These are phyloP conservation scores for Mycena latifolia DNA, from an alignment of 768 basidiomycete species.

Conservation along the genomic window DNA sequence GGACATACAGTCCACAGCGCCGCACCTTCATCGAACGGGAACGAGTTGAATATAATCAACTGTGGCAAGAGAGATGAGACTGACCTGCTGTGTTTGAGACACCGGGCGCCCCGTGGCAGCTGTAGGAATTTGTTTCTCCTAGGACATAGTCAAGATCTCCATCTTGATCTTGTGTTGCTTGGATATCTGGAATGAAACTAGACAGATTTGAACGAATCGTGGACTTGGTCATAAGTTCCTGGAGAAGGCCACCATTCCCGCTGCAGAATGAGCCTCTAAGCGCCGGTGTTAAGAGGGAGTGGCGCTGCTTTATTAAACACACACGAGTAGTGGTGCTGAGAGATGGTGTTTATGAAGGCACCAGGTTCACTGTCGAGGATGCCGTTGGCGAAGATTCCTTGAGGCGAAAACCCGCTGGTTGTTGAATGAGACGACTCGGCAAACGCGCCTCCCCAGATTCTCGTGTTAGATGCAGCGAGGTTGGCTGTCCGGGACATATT, in stretches of 20 bases:
- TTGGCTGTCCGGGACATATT: constrained; percentile 58
- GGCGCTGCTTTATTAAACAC: constrained; percentile 42
- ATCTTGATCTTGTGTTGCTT: constrained; percentile 56
- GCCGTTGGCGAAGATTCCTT: constrained; percentile 65
- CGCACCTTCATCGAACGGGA: constrained; percentile 50
- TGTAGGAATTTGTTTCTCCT: constrained; percentile 68
- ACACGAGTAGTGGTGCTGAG: constrained; percentile 60
- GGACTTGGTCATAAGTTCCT: constrained; percentile 75
- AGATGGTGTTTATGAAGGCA: constrained; percentile 66
- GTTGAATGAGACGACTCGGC: constrained; percentile 61
- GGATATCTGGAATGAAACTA: constrained; percentile 64
- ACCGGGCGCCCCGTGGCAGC: constrained; percentile 59
- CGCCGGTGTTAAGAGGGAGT: constrained; percentile 36
- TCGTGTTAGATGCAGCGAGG: constrained; percentile 53
- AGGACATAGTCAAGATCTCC: constrained; percentile 71
- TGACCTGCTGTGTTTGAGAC: constrained; percentile 74
- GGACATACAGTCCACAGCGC: constrained; percentile 64
- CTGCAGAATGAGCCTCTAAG: constrained; percentile 72
- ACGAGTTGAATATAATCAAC: too few species aligned
- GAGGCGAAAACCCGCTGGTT: constrained; percentile 69
- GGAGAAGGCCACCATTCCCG: constrained; percentile 65
- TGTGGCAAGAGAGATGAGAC: neutral
- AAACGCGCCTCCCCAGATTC: constrained; percentile 64
- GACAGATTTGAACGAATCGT: constrained; percentile 69
- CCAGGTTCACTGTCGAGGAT: constrained; percentile 63